These are phyloP conservation scores for Tetrastigma voinierianum DNA, from an alignment of 164 flowering plant genomes.

Conservation along the genomic window DNA sequence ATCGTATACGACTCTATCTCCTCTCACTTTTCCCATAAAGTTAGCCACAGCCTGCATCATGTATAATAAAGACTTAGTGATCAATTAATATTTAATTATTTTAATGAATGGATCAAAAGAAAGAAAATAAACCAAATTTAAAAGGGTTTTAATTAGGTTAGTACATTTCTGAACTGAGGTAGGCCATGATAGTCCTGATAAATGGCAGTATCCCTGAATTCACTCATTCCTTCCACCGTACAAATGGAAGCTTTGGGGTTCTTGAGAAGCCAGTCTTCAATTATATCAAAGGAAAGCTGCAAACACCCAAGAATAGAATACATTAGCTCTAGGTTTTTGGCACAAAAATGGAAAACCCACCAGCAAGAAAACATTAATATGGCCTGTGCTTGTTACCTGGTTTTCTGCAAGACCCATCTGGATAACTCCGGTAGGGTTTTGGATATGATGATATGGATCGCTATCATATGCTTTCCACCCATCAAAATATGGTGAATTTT, in stretches of 20 bases:
- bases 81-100: no score
- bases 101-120: no score
- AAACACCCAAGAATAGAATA: background rate
- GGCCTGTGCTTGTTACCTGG: constrained; percentile 35
- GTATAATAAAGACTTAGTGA: no score
- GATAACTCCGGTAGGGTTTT: constrained; percentile 57
- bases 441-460: constrained; percentile 44
- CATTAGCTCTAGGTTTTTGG: background rate
- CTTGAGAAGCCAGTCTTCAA: constrained; percentile 66
- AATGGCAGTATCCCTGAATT: constrained; percentile 62
- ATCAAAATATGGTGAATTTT: constrained; percentile 57
- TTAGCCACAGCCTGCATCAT: constrained; percentile 68
- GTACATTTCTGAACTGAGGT: constrained; percentile 70
- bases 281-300: constrained; percentile 73
- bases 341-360: background rate
- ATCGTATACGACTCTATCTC: constrained; percentile 55
- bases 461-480: constrained; percentile 76
- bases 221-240: constrained; percentile 48
- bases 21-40: constrained; percentile 77
- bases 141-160: background rate
- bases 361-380: background rate
- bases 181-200: constrained; percentile 92
- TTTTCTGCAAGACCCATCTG: constrained; percentile 81
- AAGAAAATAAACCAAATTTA: background rate
- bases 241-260: constrained; percentile 80